Evolutionary conservation across 352 stramenopile species (phyloP), one percentile per base, ranked within the genome.

Genomic region (Phytophthora melonis): DNA sequence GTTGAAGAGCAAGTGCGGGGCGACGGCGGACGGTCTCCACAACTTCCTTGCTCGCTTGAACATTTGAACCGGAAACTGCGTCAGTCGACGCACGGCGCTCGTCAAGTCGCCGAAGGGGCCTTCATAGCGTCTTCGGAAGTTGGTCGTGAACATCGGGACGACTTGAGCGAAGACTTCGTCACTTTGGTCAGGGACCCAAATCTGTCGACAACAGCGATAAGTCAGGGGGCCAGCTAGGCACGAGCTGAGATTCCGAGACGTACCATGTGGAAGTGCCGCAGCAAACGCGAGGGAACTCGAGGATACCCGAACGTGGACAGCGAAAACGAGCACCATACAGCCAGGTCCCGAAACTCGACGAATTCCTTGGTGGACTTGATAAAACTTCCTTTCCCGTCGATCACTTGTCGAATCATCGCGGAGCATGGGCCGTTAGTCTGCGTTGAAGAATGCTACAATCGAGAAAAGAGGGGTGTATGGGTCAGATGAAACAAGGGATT

Each of bases 201-300:
- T 79, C 80, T 88, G 27, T 18, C 13, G 45, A 13, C 11, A 27
- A 23, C 16, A 66, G 53, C 1, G 32, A 32, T 23, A 18, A 59
- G 18, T 39, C 6, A 23, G 13, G n/a, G 3, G n/a, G 8, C 18
- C 16, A 21, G 10, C 5, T n/a, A 55, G 27, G 49, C 23, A 49
- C 25, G 9, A 57, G 13, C 43, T 19, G 6, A 19, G 34, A 30
- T 10, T 13, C 3, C 3, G 5, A 9, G 10, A 63, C 63, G 27
- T 81, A 91, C 83, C 65, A 92, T 13, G 47, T 91, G 78, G 30
- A 94, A 93, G 65, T 94, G 87, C 5, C 87, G 80, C 16, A 94
- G 58, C 2, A 94, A 68, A 21, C 87, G 79, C 23, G 73, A 66
- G 27, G 79, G 54, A 3, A 92, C 59, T 2, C 54, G 64, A 11